phyloP scores from a whole-genome alignment of 352 stramenopile genomes.

The Aphanomyces euteiches region DNA sequence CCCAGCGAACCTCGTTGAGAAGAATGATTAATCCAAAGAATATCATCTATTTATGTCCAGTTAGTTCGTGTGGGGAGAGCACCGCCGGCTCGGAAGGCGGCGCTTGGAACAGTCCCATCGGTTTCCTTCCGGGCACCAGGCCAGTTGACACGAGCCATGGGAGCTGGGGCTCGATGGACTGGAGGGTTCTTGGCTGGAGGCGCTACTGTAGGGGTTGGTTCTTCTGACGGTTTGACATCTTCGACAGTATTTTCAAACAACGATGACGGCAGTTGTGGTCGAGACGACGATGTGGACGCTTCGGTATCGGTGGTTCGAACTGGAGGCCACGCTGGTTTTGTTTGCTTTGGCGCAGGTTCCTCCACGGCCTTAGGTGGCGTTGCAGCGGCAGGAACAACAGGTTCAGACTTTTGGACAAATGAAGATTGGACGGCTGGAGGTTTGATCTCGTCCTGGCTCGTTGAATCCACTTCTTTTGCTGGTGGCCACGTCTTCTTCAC shows the following conservation, averaged over 20 bases:
- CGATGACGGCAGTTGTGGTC: neutral
- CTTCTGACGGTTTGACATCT: neutral
- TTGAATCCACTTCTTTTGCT: neutral
- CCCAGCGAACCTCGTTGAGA: neutral
- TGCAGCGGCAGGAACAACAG: too few species aligned
- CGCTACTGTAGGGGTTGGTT: slow-evolving; percentile 1
- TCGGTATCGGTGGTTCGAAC: neutral
- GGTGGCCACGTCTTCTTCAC: neutral
- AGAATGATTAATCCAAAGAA: neutral
- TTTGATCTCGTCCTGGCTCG: too few species aligned
- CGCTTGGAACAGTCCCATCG: neutral
- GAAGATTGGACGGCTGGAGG: too few species aligned
- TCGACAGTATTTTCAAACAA: neutral
- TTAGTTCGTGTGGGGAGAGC: slow-evolving; percentile 25
- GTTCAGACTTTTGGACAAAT: too few species aligned
- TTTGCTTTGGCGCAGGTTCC: neutral
- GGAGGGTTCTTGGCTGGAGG: neutral
- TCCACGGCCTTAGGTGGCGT: slow-evolving; percentile 1
- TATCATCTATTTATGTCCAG: slow-evolving; percentile 24
- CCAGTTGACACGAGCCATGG: neutral
- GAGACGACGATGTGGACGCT: neutral
- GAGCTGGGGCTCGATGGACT: neutral
- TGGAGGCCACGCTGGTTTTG: neutral
- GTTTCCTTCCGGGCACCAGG: neutral
- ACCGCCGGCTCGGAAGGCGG: neutral